Evolutionary conservation across 2,329 filamentous ascomycete species (phyloP).

Genomic region (Sporothrix mexicana): DNA sequence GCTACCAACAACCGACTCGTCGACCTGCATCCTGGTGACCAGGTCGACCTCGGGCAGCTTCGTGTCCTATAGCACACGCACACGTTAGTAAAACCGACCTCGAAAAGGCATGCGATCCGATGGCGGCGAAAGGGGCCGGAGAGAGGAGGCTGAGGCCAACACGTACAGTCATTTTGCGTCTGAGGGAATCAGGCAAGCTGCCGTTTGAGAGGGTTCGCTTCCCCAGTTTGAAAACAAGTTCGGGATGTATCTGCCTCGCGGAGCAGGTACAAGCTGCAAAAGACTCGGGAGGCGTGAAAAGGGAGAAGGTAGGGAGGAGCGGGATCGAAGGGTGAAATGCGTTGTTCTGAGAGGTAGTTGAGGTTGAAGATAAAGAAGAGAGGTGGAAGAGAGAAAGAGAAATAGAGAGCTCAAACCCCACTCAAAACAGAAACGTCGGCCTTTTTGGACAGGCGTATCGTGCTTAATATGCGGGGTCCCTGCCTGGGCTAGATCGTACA

Average conservation of each 20-base stretch:
- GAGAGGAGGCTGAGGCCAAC: background rate
- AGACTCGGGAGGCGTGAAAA: background rate
- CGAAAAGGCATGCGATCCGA: background rate
- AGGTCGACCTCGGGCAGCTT: slow-evolving; percentile 66
- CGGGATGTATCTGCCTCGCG: slow-evolving; percentile 4
- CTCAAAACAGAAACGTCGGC: slow-evolving; percentile 22
- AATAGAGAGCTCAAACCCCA: slow-evolving; percentile 34
- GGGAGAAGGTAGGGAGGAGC: slow-evolving; percentile 24
- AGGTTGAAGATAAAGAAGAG: slow-evolving; percentile 11
- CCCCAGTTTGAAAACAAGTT: slow-evolving; percentile 58
- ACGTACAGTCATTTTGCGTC: slow-evolving; percentile 67
- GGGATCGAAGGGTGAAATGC: slow-evolving; percentile 40
- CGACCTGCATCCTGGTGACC: slow-evolving; percentile 69
- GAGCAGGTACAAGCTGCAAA: background rate
- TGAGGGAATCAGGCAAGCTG: slow-evolving; percentile 62
- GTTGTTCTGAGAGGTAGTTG: background rate
- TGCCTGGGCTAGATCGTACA: background rate
- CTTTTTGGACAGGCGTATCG: slow-evolving; percentile 19
- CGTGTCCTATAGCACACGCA: slow-evolving; percentile 47
- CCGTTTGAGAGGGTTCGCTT: slow-evolving; percentile 71
- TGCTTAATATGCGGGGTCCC: slow-evolving; percentile 31
- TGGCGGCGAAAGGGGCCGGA: background rate
- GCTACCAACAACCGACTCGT: slow-evolving; percentile 60
- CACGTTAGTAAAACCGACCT: slow-evolving; percentile 26
- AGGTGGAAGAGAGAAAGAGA: background rate